These are phyloP conservation scores for Paecilomyces niveus DNA, from an alignment of 2,329 filamentous ascomycete species.

Conservation along the genomic window DNA sequence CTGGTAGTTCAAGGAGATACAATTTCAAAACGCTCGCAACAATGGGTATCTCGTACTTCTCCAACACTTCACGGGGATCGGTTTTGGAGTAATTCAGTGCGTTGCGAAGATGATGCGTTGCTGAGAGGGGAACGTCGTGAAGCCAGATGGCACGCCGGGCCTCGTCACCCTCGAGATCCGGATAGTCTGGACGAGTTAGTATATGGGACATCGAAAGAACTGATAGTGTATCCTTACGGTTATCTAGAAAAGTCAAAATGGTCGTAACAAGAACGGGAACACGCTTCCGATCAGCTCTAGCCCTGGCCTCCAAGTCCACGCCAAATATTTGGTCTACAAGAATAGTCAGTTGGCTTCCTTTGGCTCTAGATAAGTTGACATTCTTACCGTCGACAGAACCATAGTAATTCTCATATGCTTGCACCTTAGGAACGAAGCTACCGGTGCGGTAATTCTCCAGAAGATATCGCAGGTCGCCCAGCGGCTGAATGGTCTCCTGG, in stretches of 20 bases:
- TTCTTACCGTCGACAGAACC: conserved; percentile 73
- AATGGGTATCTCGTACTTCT: conserved; percentile 88
- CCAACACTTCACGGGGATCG: conserved; percentile 66
- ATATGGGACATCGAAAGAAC: conserved; percentile 1
- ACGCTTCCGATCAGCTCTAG: conserved; percentile 87
- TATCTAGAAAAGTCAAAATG: conserved; percentile 88
- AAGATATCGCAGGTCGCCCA: conserved; percentile 83
- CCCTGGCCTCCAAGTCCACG: conserved; percentile 92
- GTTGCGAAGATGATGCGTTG: conserved; percentile 76
- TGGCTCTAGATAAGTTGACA: neutral
- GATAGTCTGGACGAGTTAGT: conserved; percentile 57
- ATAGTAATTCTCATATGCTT: conserved; percentile 98
- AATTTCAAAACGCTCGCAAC: conserved; percentile 89
- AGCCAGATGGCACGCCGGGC: conserved; percentile 89
- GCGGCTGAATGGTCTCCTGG: conserved; percentile 95
- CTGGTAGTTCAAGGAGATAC: conserved; percentile 89
- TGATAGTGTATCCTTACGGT: conserved; percentile 45
- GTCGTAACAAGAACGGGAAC: conserved; percentile 89
- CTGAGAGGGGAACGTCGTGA: conserved; percentile 76
- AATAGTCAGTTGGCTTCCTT: conserved; percentile 8
- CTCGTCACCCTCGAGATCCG: conserved; percentile 93
- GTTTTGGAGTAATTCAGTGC: conserved; percentile 81
- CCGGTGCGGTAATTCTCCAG: conserved; percentile 96
- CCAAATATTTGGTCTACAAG: conserved; percentile 82
- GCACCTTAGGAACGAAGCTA: conserved; percentile 80